Conservation (phyloP, 2,329 filamentous ascomycete genomes). For the Ophiocordyceps camponoti-floridani region DNA sequence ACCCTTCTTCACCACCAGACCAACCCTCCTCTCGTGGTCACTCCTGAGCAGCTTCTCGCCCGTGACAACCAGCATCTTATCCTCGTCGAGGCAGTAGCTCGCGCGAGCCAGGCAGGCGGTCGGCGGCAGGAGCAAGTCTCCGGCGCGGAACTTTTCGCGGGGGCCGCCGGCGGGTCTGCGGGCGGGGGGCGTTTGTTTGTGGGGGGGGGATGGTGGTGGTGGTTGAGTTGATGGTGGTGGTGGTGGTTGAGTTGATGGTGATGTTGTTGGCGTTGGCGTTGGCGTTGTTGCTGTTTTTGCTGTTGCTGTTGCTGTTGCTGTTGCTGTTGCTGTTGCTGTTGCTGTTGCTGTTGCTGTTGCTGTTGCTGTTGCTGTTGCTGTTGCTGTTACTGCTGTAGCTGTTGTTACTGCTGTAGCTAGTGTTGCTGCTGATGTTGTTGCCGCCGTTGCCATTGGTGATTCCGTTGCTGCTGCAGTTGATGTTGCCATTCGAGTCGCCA, state of each 20-base stretch:
- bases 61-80: slow-evolving; percentile 18
- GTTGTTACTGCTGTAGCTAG: too few relatives aligned
- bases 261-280: too few relatives aligned
- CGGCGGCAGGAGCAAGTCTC: slow-evolving; percentile 17
- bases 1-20: slow-evolving; percentile 6
- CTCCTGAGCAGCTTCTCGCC: slow-evolving; percentile 17
- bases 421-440: too few relatives aligned
- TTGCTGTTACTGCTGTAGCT: background rate
- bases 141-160: slow-evolving; percentile 21
- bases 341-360: background rate
- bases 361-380: background rate
- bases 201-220: too few relatives aligned
- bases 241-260: too few relatives aligned
- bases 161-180: slow-evolving; percentile 1
- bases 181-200: too few relatives aligned
- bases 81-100: slow-evolving; percentile 9
- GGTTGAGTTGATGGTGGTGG: too few relatives aligned
- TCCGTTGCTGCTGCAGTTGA: too few relatives aligned
- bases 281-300: background rate
- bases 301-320: background rate
- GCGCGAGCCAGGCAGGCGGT: slow-evolving; percentile 8
- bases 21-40: slow-evolving; percentile 12
- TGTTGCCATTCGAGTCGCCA: too few relatives aligned
- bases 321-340: background rate
- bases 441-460: too few relatives aligned